Evolutionary conservation across 75 land plant species (phyloP).

Genomic region (Sequoia sempervirens): DNA sequence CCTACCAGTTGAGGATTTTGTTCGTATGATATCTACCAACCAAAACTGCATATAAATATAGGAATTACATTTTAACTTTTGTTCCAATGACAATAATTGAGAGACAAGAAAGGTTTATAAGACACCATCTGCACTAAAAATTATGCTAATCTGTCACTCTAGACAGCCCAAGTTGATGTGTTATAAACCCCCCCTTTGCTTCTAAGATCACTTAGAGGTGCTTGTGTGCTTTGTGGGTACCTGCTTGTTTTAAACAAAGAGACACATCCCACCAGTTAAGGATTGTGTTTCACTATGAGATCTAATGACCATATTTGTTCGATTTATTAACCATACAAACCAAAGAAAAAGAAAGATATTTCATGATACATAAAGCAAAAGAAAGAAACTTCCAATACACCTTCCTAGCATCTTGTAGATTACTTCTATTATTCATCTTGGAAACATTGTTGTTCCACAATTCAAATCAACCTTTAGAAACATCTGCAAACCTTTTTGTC

Average conservation of each 20-base stretch:
- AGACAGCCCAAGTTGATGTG: neutral
- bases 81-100: no score
- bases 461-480: neutral
- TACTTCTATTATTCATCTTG: neutral
- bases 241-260: neutral
- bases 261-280: neutral
- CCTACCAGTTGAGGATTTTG: no score
- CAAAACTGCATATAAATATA: no score
- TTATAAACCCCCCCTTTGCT: neutral
- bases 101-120: neutral
- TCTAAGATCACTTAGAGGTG: neutral
- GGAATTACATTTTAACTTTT: no score
- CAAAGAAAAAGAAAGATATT: neutral
- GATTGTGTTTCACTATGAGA: neutral
- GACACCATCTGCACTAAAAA: neutral
- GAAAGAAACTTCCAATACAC: neutral
- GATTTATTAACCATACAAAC: neutral
- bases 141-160: neutral
- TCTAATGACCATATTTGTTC: neutral
- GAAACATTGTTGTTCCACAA: neutral
- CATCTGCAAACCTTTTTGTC: neutral
- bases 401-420: neutral
- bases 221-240: no score
- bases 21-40: no score
- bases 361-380: neutral